Percentiles rank a stretch among this genome's conserved stretches.
Conservation (phyloP, 2,329 filamentous ascomycete species). For the Fusarium sp. region DNA sequence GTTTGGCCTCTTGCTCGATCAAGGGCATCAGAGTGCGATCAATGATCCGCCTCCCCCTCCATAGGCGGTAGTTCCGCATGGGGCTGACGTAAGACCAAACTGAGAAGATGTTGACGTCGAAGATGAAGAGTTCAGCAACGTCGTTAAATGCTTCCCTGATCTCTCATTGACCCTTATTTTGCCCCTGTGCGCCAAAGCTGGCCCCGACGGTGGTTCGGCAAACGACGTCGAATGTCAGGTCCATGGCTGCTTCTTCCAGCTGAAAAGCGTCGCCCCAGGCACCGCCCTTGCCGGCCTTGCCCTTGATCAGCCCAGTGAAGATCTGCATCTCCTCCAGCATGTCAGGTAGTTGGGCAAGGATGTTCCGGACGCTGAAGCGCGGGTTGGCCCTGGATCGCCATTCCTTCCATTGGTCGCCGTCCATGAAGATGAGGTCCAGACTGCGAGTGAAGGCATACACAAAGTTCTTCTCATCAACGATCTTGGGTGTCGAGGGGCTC, state of each 20-base stretch:
- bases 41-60: background rate
- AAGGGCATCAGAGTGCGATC: background rate
- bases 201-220: conserved; percentile 1
- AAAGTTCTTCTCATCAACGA: background rate
- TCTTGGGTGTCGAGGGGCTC: background rate
- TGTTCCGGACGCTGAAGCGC: conserved; percentile 1
- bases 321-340: conserved; percentile 1
- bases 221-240: conserved; percentile 2
- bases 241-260: background rate
- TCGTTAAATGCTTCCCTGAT: conserved; percentile 5
- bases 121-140: conserved; percentile 2
- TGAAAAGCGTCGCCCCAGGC: background rate
- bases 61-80: background rate
- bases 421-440: background rate
- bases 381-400: conserved; percentile 3
- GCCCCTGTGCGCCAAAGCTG: conserved; percentile 1
- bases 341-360: background rate
- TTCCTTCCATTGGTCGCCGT: conserved; percentile 3
- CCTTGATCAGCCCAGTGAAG: background rate
- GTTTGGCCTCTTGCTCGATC: background rate
- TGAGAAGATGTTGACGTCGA: conserved; percentile 1
- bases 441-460: background rate
- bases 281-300: background rate
- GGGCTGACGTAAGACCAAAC: conserved; percentile 5
- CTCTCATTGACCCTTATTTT: background rate